phyloP scores from a whole-genome alignment of 257 asterid species.

The Leonotis leonurus region DNA sequence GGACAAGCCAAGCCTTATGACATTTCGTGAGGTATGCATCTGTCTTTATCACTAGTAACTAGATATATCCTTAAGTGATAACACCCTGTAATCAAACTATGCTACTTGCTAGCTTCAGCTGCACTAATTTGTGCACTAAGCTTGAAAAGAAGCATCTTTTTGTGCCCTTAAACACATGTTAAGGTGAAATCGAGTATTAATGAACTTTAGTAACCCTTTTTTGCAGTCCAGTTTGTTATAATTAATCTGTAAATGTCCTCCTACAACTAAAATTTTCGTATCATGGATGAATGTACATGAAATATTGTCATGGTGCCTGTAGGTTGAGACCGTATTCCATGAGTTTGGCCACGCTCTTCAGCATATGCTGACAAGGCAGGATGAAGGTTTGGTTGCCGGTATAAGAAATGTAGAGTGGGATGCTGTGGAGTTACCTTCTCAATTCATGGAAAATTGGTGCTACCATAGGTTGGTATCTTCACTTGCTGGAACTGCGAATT shows the following conservation, averaged over 20 bases:
- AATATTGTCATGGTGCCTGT: constrained; percentile 15
- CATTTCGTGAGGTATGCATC: constrained; percentile 78
- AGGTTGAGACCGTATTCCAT: constrained; percentile 99
- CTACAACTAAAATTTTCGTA: background rate
- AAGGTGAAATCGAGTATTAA: background rate
- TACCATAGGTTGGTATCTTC: constrained; percentile 62
- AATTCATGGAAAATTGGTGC: constrained; percentile 99
- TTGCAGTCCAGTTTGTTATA: background rate
- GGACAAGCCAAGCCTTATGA: constrained; percentile 97
- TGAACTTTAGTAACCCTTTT: background rate
- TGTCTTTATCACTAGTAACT: constrained; percentile 5
- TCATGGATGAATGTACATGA: background rate
- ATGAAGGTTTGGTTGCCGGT: constrained; percentile 99
- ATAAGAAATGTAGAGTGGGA: constrained; percentile 93
- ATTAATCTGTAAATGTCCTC: background rate
- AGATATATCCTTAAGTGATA: constrained; percentile 4
- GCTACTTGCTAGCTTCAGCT: background rate
- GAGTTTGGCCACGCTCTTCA: constrained; percentile 99
- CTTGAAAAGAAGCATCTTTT: background rate
- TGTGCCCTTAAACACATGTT: background rate
- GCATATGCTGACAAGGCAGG: constrained; percentile 95
- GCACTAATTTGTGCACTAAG: background rate
- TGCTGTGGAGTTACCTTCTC: constrained; percentile 97
- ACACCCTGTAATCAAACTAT: constrained; percentile 2
- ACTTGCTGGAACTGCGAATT: background rate